Conservation (phyloP, 352 stramenopile species). For the Globisporangium abappressorium region DNA sequence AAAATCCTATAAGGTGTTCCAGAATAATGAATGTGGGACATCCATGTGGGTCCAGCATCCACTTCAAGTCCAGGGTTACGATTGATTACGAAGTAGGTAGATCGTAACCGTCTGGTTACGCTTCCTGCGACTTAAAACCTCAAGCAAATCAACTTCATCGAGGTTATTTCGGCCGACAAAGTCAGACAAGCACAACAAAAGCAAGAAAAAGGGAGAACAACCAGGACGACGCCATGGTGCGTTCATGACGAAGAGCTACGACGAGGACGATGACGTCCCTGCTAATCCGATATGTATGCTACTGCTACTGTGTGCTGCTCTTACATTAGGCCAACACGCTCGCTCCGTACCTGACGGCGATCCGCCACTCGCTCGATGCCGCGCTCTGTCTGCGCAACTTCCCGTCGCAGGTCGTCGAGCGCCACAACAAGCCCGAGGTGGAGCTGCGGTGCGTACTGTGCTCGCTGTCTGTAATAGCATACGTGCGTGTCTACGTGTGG, state of each 20-base stretch:
- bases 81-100: neutral
- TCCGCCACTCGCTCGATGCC: conserved; percentile 90
- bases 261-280: neutral
- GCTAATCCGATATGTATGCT: neutral
- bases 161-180: neutral
- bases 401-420: conserved; percentile 94
- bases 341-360: conserved; percentile 91
- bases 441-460: conserved; percentile 76
- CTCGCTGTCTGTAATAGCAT: neutral
- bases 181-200: too few relatives aligned
- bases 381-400: conserved; percentile 95
- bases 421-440: conserved; percentile 96
- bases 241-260: neutral
- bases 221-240: conserved; percentile 1
- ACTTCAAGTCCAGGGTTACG: neutral
- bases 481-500: neutral
- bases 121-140: neutral
- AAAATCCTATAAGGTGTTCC: neutral
- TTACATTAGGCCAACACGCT: conserved; percentile 71
- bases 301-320: neutral
- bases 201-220: neutral
- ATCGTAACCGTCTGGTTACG: neutral
- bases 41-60: neutral
- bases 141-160: neutral
- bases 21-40: neutral